Evolutionary conservation across 163 green algal species (phyloP).

Genomic region (Chloromonas sp.): DNA sequence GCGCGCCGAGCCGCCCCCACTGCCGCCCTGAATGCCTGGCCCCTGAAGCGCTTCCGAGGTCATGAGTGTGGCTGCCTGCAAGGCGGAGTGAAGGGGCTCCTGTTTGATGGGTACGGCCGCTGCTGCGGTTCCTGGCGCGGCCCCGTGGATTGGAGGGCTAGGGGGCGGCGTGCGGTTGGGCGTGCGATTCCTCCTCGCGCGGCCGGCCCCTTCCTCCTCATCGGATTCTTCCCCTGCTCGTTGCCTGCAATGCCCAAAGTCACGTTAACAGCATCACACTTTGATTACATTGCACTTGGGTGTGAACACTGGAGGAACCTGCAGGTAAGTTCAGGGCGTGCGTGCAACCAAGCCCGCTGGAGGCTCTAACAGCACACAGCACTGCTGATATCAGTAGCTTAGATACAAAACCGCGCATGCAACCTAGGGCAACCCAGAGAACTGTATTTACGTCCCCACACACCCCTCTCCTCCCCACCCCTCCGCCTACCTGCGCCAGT

Average conservation of each 20-base stretch:
- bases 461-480: background rate
- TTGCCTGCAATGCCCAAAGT: background rate
- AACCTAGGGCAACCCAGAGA: no score
- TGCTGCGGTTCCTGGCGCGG: background rate
- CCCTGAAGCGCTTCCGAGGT: background rate
- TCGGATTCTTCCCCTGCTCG: background rate
- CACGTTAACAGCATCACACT: no score
- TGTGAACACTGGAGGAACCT: background rate
- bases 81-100: no score
- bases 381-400: background rate
- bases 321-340: background rate
- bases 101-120: background rate
- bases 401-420: no score
- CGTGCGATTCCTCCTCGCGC: background rate
- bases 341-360: background rate
- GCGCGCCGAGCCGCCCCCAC: conserved; percentile 6
- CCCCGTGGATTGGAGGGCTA: background rate
- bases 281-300: no score
- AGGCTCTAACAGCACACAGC: background rate
- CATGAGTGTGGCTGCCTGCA: background rate
- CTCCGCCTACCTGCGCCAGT: conserved; percentile 38
- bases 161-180: no score
- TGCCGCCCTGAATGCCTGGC: conserved; percentile 29
- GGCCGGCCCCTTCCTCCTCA: background rate
- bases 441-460: no score